These are phyloP conservation scores for Crithidia sp. DNA, from an alignment of 208 protist genomes.

Conservation along the genomic window DNA sequence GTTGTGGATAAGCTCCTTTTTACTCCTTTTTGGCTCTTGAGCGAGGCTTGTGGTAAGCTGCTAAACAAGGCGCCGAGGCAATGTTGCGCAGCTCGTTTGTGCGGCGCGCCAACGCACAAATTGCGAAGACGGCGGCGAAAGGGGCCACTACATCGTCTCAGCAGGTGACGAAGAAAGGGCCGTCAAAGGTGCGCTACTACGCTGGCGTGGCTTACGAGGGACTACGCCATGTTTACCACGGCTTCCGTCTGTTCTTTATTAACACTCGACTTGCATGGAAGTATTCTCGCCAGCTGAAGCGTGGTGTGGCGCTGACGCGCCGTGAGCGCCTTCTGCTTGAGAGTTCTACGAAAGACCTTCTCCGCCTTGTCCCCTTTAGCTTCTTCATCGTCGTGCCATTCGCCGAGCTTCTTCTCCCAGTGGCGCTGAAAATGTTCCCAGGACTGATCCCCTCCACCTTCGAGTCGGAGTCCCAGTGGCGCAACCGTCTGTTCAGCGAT, in stretches of 20 bases:
- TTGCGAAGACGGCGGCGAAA: conserved; percentile 19
- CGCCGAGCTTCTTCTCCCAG: conserved; percentile 95
- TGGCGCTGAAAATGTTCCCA: conserved; percentile 97
- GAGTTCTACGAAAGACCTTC: conserved; percentile 93
- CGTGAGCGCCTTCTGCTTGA: conserved; percentile 91
- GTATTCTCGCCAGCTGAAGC: conserved; percentile 85
- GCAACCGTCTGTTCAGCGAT: conserved; percentile 78
- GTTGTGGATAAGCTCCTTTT: neutral
- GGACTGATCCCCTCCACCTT: conserved; percentile 97
- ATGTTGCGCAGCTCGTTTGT: conserved; percentile 52
- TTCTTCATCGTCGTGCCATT: conserved; percentile 97
- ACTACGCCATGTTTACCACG: conserved; percentile 87
- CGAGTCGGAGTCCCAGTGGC: conserved; percentile 86
- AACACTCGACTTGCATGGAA: conserved; percentile 90
- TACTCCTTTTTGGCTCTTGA: conserved; percentile 6
- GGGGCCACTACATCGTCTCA: conserved; percentile 16
- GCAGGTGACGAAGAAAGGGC: conserved; percentile 20
- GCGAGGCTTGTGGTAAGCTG: neutral
- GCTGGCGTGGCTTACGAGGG: conserved; percentile 54
- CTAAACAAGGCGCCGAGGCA: neutral
- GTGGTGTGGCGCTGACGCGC: conserved; percentile 83
- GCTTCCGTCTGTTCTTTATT: conserved; percentile 89
- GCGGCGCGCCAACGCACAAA: conserved; percentile 31
- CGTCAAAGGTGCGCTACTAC: conserved; percentile 44
- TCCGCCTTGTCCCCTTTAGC: conserved; percentile 96